Evolutionary conservation across 495 filamentous ascomycete genomes (phyloP).

Genomic region (Pyrenula aspistea): DNA sequence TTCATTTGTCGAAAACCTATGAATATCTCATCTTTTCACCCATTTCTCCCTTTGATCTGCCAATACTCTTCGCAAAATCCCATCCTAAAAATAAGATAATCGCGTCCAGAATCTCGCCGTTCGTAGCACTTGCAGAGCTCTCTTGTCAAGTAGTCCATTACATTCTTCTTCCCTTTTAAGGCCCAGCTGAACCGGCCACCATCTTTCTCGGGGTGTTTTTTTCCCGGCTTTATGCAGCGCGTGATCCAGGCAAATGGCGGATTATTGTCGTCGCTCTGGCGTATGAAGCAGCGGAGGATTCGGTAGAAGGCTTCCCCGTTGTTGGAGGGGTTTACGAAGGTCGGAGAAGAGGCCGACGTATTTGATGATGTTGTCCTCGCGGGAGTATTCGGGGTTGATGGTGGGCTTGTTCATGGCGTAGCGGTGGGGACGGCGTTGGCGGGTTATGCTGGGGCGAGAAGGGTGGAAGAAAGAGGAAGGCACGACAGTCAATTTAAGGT

Average conservation of each 20-base stretch:
- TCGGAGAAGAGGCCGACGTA: not conserved
- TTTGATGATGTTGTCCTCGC: not conserved
- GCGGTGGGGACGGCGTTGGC: too few species aligned
- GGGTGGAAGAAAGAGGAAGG: too few species aligned
- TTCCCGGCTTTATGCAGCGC: not conserved
- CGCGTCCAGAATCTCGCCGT: not conserved
- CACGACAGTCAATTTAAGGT: too few species aligned
- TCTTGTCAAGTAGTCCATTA: not conserved
- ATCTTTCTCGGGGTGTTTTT: not conserved
- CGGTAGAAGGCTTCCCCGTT: not conserved
- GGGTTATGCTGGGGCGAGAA: too few species aligned
- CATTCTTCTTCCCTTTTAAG: not conserved
- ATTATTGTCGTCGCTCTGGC: not conserved
- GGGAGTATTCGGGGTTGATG: not conserved
- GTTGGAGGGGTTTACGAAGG: not conserved
- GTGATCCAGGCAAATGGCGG: not conserved
- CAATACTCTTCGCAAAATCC: not conserved
- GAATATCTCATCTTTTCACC: too few species aligned
- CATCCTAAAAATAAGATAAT: not conserved
- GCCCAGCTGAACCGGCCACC: not conserved
- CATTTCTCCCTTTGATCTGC: not conserved
- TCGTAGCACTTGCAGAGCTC: not conserved
- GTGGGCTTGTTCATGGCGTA: not conserved
- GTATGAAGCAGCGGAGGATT: not conserved
- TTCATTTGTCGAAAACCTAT: too few species aligned